Percentiles rank a stretch among this genome's conserved stretches.
phyloP scores from a whole-genome alignment of 108 stramenopile genomes.

The Craspedostauros australis region DNA sequence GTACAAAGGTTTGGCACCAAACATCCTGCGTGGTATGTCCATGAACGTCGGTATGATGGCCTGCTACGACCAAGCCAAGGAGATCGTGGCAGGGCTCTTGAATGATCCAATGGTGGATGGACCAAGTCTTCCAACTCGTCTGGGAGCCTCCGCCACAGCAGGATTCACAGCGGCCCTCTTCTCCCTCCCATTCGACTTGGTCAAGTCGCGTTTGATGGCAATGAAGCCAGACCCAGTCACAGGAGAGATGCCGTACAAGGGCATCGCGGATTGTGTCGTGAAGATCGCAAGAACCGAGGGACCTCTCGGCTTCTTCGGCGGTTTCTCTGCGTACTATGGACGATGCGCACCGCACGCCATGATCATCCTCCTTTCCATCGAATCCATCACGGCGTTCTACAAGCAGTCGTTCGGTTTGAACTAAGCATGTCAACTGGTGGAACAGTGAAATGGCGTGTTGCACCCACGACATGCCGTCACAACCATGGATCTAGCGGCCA shows the following conservation, averaged over 20 bases:
- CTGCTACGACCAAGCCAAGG: constrained; percentile 98
- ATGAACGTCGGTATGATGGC: constrained; percentile 99
- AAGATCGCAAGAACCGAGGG: constrained; percentile 85
- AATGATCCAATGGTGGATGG: constrained; percentile 80
- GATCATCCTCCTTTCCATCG: constrained; percentile 95
- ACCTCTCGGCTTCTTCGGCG: constrained; percentile 88
- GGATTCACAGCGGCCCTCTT: constrained; percentile 96
- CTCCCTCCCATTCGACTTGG: constrained; percentile 95
- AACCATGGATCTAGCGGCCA: too few species aligned
- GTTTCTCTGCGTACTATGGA: constrained; percentile 95
- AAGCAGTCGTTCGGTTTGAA: constrained; percentile 39
- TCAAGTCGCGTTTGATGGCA: constrained; percentile 95
- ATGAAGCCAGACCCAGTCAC: constrained; percentile 74
- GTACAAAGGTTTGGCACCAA: constrained; percentile 92
- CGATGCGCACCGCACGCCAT: constrained; percentile 99
- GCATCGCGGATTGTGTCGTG: constrained; percentile 81
- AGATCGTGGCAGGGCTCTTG: constrained; percentile 58
- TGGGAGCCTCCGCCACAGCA: constrained; percentile 66
- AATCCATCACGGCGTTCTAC: constrained; percentile 84
- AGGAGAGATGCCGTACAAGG: constrained; percentile 88
- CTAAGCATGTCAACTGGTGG: too few species aligned
- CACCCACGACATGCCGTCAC: too few species aligned
- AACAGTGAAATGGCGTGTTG: too few species aligned
- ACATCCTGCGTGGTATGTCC: constrained; percentile 95
- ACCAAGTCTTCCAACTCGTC: constrained; percentile 75